Conservation (phyloP, 2,329 filamentous ascomycete genomes). For the Stemphylium beticola region DNA sequence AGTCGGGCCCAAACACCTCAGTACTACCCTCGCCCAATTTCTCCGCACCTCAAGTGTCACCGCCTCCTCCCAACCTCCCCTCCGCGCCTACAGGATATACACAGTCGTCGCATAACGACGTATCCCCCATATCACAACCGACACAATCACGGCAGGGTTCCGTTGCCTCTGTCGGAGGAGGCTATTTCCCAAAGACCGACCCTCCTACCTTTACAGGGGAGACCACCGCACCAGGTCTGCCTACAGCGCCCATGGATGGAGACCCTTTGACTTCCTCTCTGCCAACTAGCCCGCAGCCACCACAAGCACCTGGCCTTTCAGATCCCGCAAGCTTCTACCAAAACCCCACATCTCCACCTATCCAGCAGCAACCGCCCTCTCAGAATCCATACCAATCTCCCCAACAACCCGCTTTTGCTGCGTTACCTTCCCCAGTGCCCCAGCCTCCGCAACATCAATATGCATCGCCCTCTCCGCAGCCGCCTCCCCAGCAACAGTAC, state of each 20-base stretch:
- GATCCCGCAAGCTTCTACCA: conserved; percentile 45
- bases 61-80: conserved; percentile 49
- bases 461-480: conserved; percentile 5
- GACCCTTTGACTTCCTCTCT: conserved; percentile 34
- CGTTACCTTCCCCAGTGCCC: conserved; percentile 10
- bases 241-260: conserved; percentile 43
- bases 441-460: conserved; percentile 9
- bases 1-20: conserved; percentile 65
- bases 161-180: conserved; percentile 55
- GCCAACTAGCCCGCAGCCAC: conserved; percentile 25
- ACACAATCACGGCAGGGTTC: conserved; percentile 55
- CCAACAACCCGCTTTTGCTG: not conserved
- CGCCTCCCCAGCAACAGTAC: conserved; percentile 16
- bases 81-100: conserved; percentile 41
- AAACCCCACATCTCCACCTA: conserved; percentile 38
- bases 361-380: conserved; percentile 24
- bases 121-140: conserved; percentile 60
- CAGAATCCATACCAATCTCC: conserved; percentile 31
- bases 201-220: conserved; percentile 56
- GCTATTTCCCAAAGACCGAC: conserved; percentile 61
- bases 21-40: conserved; percentile 52
- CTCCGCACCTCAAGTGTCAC: conserved; percentile 55
- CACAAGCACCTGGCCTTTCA: conserved; percentile 31
- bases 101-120: conserved; percentile 52
- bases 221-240: conserved; percentile 41